phyloP scores from a whole-genome alignment of 129 eudicot species.

The Escallonia rubra region DNA sequence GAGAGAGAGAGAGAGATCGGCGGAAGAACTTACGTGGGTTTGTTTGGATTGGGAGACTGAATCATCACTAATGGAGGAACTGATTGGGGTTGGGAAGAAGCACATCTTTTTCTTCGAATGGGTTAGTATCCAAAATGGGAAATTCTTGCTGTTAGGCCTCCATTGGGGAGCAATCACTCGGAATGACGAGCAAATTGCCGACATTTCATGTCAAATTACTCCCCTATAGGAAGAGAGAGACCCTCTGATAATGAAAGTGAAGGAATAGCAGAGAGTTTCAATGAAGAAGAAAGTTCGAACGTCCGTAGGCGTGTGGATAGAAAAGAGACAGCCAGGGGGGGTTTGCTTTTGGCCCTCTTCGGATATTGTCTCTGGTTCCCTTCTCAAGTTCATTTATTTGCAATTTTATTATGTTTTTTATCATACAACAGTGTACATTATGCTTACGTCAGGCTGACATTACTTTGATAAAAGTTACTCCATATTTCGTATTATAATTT shows the following conservation, averaged over 20 bases:
- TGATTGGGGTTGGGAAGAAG: conserved; percentile 15
- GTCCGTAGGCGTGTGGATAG: conserved; percentile 10
- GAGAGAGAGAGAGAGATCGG: not conserved
- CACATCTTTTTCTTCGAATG: conserved; percentile 31
- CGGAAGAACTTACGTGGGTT: conserved; percentile 26
- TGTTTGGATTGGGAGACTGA: conserved; percentile 31
- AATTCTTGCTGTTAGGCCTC: conserved; percentile 28
- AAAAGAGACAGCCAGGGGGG: not conserved
- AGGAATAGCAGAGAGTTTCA: not conserved
- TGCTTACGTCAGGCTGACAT: too few relatives aligned
- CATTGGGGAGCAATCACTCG: conserved; percentile 38
- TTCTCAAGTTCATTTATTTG: too few relatives aligned
- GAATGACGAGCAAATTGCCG: conserved; percentile 40
- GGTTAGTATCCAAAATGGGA: conserved; percentile 28
- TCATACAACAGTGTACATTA: too few relatives aligned
- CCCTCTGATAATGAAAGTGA: too few relatives aligned
- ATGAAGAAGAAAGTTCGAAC: not conserved
- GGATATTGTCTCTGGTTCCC: not conserved
- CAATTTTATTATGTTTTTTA: too few relatives aligned
- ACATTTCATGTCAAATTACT: conserved; percentile 15
- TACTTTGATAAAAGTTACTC: too few relatives aligned
- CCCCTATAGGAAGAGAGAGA: not conserved
- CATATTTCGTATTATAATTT: too few relatives aligned
- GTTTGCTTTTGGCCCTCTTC: not conserved
- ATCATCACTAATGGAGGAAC: conserved; percentile 53